Percentiles rank a stretch among this genome's conserved stretches.
These are phyloP conservation scores for Mycena sp. DNA, from an alignment of 1,284 basidiomycete species.

Conservation along the genomic window DNA sequence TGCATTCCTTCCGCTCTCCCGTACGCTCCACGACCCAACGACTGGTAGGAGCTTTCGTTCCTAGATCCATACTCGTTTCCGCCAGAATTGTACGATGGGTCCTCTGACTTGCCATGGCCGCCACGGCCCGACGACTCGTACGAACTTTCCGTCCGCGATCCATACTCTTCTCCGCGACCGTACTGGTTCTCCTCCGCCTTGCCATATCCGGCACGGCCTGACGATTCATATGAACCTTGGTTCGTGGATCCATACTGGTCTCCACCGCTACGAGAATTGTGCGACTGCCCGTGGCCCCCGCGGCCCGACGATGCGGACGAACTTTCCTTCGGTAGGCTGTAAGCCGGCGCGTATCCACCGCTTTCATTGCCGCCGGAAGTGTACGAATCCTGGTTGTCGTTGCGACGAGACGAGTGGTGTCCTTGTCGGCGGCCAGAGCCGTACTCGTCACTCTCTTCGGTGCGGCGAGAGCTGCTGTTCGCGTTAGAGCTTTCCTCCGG, in stretches of 20 bases:
- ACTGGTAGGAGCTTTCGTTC: neutral
- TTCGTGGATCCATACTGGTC: no score
- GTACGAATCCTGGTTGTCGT: conserved; percentile 13
- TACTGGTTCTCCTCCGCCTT: neutral
- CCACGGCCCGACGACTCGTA: conserved; percentile 17
- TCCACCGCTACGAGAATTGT: no score
- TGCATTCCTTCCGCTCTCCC: conserved; percentile 16
- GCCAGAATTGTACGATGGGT: no score
- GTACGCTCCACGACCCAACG: conserved; percentile 11
- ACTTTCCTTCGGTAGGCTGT: conserved; percentile 21
- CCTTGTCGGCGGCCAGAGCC: conserved; percentile 24
- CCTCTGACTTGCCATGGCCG: no score
- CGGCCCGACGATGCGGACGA: no score
- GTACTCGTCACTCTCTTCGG: conserved; percentile 15
- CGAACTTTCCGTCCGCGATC: no score
- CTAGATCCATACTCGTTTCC: no score
- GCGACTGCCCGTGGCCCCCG: no score
- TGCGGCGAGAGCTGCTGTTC: conserved; percentile 9
- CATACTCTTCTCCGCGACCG: neutral
- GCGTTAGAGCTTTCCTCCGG: conserved; percentile 4
- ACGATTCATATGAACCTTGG: no score
- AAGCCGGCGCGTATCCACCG: conserved; percentile 27
- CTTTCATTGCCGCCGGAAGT: conserved; percentile 17
- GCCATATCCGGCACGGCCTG: conserved; percentile 1
- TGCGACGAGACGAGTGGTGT: neutral